Conservation (phyloP, 139 green algal species). For the Coelastrella sp. region DNA sequence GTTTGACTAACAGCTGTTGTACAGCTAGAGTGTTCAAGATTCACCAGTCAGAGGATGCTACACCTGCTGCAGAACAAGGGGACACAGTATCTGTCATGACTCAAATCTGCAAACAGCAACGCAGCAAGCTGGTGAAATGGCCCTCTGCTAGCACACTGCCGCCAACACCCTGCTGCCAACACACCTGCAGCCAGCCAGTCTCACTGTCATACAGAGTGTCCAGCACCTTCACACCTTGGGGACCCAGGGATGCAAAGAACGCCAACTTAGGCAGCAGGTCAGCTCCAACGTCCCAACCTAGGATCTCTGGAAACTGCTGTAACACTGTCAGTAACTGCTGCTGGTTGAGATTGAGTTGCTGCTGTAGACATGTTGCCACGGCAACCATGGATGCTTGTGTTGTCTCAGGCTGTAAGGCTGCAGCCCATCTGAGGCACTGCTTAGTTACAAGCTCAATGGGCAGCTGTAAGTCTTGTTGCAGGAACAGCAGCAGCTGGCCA, state of each 20-base stretch:
- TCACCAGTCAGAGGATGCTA: no score
- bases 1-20: no score
- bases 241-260: slow-evolving; percentile 10
- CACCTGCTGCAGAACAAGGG: no score
- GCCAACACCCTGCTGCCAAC: not conserved
- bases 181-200: slow-evolving; percentile 17
- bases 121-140: no score
- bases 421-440: slow-evolving; percentile 14
- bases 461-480: slow-evolving; percentile 12
- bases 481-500: slow-evolving; percentile 38
- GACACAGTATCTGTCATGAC: no score
- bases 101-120: no score
- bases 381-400: slow-evolving; percentile 11
- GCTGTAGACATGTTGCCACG: not conserved
- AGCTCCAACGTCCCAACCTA: slow-evolving; percentile 6
- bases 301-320: slow-evolving; percentile 4
- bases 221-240: slow-evolving; percentile 3
- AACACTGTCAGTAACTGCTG: not conserved
- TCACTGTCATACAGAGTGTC: slow-evolving; percentile 21
- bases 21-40: no score
- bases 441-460: not conserved
- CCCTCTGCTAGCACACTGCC: no score
- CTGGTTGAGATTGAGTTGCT: not conserved
- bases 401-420: not conserved
- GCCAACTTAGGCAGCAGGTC: slow-evolving; percentile 6